Base-by-base conservation (phyloP, 2,329 filamentous ascomycete species). In the Alternaria dauci region DNA sequence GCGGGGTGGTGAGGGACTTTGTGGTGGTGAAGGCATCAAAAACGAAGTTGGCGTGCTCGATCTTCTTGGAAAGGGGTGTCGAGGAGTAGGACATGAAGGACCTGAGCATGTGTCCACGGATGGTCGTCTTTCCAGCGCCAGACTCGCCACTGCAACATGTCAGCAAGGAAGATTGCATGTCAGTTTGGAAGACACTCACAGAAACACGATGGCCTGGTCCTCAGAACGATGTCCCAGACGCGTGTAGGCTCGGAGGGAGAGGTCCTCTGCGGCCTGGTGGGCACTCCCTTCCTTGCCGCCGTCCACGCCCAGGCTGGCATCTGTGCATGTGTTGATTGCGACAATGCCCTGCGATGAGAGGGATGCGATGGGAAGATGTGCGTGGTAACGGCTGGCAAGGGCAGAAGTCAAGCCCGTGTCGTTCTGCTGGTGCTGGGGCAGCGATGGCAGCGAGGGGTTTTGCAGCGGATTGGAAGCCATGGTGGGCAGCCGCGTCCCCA, bases 11-110 rank as follows among this genome's bases (percentile, higher is more conserved):
- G 34, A 94, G 89, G 2, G 94, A 96, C 82, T 99, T 99, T 26
- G 95, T 99, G 1, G 95, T 98, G 5, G 95, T 99, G 61, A 99
- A 86, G 2, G 93, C 91, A 76, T 99, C 95, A 77, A 99, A 99
- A 61, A 98, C 88, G 77, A 97, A 99, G 43, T 94, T 91, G 23
- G 94, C 94, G 51, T 96, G 90, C 3, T 94, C 97, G 20, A 97
- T 85, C 79, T 97, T 99, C 68, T 90, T 92, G 2, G 94, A 98
- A 3, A 99, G 83, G 0, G 95, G 95, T 12, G 95, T 98, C 0
- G 93, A 93, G 2, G 94, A 95, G 78, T 94, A 96, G 72, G 90
- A 90, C 30, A 99, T 87, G 54, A 99, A 85, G 1, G 94, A 88
- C 25, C 93, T 91, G 46, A 99, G 84, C 55, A 97, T 83, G 78